These are phyloP conservation scores for Dipteronia sinensis DNA, from an alignment of 345 rosid species.

Conservation along the genomic window DNA sequence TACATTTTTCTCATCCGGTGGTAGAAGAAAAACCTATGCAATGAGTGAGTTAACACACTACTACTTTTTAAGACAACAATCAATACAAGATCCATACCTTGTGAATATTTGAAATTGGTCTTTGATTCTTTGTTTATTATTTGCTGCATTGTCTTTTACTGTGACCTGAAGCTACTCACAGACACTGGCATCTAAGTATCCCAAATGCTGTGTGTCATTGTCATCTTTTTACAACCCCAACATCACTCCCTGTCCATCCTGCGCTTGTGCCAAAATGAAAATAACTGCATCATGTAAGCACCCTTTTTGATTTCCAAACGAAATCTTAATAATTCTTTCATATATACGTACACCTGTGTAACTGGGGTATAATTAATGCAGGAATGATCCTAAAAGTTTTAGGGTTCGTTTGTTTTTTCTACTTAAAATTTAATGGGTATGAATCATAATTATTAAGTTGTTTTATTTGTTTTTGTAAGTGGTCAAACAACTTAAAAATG, in stretches of 20 bases:
- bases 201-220: slow-evolving; percentile 45
- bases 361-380: not conserved
- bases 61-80: too few species aligned
- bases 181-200: slow-evolving; percentile 33
- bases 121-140: not conserved
- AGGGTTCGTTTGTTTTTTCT: too few species aligned
- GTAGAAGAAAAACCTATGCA: slow-evolving; percentile 34
- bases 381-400: slow-evolving; percentile 5
- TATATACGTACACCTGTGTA: too few species aligned
- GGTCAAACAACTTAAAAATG: too few species aligned
- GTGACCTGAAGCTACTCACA: slow-evolving; percentile 53
- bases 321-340: not conserved
- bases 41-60: slow-evolving; percentile 23
- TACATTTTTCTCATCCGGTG: slow-evolving; percentile 31
- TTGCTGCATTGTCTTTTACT: slow-evolving; percentile 46
- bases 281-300: slow-evolving; percentile 30
- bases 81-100: not conserved
- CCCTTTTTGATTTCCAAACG: not conserved
- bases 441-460: too few species aligned
- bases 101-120: not conserved
- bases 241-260: slow-evolving; percentile 46
- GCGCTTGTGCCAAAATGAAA: slow-evolving; percentile 40
- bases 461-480: too few species aligned
- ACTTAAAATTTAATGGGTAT: too few species aligned
- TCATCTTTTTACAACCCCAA: slow-evolving; percentile 46